Evolutionary conservation across 441 rosid species (phyloP), one percentile per base, ranked within the genome.

Genomic region (Kokia cookei): DNA sequence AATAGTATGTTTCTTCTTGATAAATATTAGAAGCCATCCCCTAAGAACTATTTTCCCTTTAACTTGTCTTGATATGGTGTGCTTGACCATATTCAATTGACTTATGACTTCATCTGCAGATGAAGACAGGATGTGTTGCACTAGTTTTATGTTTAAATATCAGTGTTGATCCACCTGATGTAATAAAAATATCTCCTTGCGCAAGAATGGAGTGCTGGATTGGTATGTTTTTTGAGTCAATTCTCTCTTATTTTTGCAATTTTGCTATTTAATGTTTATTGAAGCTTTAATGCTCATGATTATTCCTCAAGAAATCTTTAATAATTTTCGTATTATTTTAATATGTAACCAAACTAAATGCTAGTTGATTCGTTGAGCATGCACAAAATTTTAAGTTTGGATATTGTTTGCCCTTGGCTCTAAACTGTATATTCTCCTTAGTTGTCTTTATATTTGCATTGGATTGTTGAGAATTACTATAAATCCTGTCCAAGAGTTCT

Each of bases 161-260:
- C 68, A 90, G 97, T 57, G 98, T 96, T 80, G 99, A 96, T 85
- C 99, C 99, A 29, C 99, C 99, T 5, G 99, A 94, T 89, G 99
- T 96, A 37, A 96, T 96, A 78, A 96, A 96, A 89, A 96, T 96
- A 86, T 92, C 99, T 48, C 98, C 99, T 63, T 96, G 99, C 90
- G 98, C 99, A 73, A 87, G 99, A 87, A 91, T 94, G 91, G 99
- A 96, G 84, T 95, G 98, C 84, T 96, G 99, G 99, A 90, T 90
- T 90, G 99, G 99, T 94, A 71, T 65, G 60, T 62, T 83, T 81
- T 79, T 11, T 62, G 17, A 65, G 68, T 51, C 68, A 29, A 57
- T 75, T 69, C 24, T 48, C 69, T 75, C 13, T 65, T 48, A 13
- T 17, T 57, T 61, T 51, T 37, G n/a, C 19, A 19, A 3, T 71